Conservation (phyloP, 352 stramenopile species). For the Phytophthora sp. region DNA sequence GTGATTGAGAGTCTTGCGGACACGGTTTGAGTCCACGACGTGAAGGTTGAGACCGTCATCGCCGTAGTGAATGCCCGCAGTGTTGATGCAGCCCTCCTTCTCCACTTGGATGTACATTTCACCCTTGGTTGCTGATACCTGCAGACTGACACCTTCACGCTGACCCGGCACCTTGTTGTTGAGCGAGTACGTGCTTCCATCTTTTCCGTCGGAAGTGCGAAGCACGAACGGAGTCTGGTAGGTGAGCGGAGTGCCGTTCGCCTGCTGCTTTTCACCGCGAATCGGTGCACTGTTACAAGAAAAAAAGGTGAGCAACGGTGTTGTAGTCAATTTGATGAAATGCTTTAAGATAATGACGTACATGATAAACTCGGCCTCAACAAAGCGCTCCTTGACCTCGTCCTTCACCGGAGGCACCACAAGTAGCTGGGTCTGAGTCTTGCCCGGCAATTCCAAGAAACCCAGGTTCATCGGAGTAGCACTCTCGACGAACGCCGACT, state of each 20-base stretch:
- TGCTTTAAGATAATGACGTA: slow-evolving; percentile 29
- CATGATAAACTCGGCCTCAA: slow-evolving; percentile 75
- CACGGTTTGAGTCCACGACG: slow-evolving; percentile 79
- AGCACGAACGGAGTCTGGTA: slow-evolving; percentile 80
- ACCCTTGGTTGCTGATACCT: slow-evolving; percentile 57
- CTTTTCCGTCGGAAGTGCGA: slow-evolving; percentile 50
- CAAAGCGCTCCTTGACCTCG: slow-evolving; percentile 41
- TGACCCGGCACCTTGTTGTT: slow-evolving; percentile 76
- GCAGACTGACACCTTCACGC: slow-evolving; percentile 63
- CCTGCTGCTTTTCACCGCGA: slow-evolving; percentile 54
- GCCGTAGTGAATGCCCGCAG: slow-evolving; percentile 54
- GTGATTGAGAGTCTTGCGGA: slow-evolving; percentile 76
- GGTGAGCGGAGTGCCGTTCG: slow-evolving; percentile 52
- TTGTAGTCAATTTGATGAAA: neutral
- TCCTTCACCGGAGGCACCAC: slow-evolving; percentile 61
- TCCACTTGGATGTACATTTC: slow-evolving; percentile 75
- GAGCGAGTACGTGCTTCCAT: slow-evolving; percentile 67
- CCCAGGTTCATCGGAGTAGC: slow-evolving; percentile 28
- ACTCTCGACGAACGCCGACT: slow-evolving; percentile 40
- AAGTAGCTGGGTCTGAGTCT: slow-evolving; percentile 47
- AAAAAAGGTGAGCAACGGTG: neutral
- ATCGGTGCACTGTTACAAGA: slow-evolving; percentile 37
- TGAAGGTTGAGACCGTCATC: slow-evolving; percentile 48
- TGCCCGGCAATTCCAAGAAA: slow-evolving; percentile 59
- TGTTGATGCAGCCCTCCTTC: slow-evolving; percentile 54